A percentile compares a stretch with the other conserved stretches of the same genome.
Evolutionary conservation across 2,329 filamentous ascomycete genomes (phyloP).

Genomic region (Fusarium brachygibbosum): DNA sequence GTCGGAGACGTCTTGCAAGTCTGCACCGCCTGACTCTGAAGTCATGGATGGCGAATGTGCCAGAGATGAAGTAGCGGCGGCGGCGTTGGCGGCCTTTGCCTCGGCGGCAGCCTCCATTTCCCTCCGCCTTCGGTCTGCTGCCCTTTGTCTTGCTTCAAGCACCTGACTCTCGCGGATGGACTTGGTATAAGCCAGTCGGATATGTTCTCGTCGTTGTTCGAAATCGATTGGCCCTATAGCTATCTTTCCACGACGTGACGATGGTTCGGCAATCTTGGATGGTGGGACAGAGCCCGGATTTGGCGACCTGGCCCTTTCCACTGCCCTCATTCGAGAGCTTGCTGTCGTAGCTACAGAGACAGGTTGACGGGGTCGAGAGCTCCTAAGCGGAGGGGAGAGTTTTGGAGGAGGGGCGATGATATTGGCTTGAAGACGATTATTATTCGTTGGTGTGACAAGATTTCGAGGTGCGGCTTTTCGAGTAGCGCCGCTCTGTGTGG

Average conservation of each 20-base stretch:
- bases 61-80: conserved; percentile 38
- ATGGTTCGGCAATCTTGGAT: conserved; percentile 54
- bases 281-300: conserved; percentile 52
- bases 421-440: conserved; percentile 76
- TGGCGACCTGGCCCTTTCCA: conserved; percentile 68
- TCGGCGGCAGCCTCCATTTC: conserved; percentile 63
- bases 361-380: conserved; percentile 83
- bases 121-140: conserved; percentile 65
- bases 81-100: conserved; percentile 54
- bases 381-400: conserved; percentile 82
- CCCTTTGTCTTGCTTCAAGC: conserved; percentile 65
- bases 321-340: conserved; percentile 75
- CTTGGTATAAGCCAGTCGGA: conserved; percentile 87
- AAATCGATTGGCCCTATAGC: conserved; percentile 85
- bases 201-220: conserved; percentile 82
- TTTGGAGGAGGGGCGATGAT: conserved; percentile 78
- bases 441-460: conserved; percentile 64
- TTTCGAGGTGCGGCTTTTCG: conserved; percentile 59
- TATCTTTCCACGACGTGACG: conserved; percentile 64
- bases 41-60: conserved; percentile 30
- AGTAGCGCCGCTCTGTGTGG: conserved; percentile 53
- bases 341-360: conserved; percentile 81
- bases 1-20: conserved; percentile 30
- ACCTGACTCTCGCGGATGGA: conserved; percentile 82
- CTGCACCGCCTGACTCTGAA: conserved; percentile 34